These are phyloP conservation scores for Panicum virgatum DNA, from an alignment of 202 grass and related monocot species.

Conservation along the genomic window DNA sequence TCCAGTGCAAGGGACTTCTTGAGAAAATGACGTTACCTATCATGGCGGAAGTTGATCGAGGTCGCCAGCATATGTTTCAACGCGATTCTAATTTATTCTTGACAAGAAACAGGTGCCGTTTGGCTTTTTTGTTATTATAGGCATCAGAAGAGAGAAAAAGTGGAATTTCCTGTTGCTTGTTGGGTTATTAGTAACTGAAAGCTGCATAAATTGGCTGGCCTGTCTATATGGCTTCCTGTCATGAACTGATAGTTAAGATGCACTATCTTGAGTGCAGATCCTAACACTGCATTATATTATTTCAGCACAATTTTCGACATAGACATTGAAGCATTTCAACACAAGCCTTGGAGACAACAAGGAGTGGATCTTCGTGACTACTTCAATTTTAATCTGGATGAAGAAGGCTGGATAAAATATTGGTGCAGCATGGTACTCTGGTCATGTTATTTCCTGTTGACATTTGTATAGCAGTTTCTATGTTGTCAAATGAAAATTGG, in stretches of 20 bases:
- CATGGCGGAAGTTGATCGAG: conserved; percentile 36
- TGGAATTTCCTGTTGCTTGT: background rate
- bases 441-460: conserved; percentile 17
- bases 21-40: conserved; percentile 35
- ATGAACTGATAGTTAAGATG: conserved; percentile 11
- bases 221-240: conserved; percentile 9
- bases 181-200: conserved; percentile 11
- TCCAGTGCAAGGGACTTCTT: conserved; percentile 36
- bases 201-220: background rate
- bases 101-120: conserved; percentile 64
- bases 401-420: conserved; percentile 64
- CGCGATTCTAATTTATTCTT: conserved; percentile 59
- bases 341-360: conserved; percentile 76
- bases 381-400: conserved; percentile 80
- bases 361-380: conserved; percentile 63
- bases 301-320: conserved; percentile 71
- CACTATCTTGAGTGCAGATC: conserved; percentile 24
- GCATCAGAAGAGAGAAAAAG: background rate
- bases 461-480: background rate
- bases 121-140: conserved; percentile 10
- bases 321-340: conserved; percentile 71
- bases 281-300: conserved; percentile 22
- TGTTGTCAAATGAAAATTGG: conserved; percentile 32
- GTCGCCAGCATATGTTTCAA: conserved; percentile 38
- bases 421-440: conserved; percentile 60